Percentiles rank a stretch among this genome's conserved stretches.
These are phyloP conservation scores for Tulasnella calospora DNA, from an alignment of 768 basidiomycete species.

Conservation along the genomic window DNA sequence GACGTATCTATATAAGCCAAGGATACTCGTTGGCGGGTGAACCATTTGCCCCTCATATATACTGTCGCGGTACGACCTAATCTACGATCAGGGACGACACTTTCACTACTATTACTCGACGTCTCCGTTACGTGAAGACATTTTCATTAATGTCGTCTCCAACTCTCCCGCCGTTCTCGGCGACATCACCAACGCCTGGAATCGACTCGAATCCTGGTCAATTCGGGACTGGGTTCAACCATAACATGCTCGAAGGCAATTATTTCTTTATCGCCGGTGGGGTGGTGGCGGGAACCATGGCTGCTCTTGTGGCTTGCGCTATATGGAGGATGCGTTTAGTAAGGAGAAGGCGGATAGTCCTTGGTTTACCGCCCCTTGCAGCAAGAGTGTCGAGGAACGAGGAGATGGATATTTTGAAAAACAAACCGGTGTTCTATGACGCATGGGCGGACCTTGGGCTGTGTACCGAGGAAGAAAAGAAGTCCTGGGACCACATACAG, in stretches of 20 bases:
- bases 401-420: background rate
- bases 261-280: background rate
- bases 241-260: background rate
- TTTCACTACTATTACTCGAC: background rate
- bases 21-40: background rate
- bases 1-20: background rate
- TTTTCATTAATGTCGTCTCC: background rate
- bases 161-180: background rate
- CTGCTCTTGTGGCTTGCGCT: background rate
- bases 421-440: background rate
- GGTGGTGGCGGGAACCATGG: background rate
- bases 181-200: background rate
- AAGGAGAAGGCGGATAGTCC: background rate
- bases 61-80: no score
- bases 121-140: background rate
- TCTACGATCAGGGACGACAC: background rate
- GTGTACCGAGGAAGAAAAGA: background rate
- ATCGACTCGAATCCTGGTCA: background rate
- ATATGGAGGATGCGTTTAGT: background rate
- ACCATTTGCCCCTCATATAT: background rate
- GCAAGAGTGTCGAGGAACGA: background rate
- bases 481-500: background rate
- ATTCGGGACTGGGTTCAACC: background rate
- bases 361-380: background rate
- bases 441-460: background rate